phyloP scores from a whole-genome alignment of 768 basidiomycete species.

The Kwoniella dejecticola region DNA sequence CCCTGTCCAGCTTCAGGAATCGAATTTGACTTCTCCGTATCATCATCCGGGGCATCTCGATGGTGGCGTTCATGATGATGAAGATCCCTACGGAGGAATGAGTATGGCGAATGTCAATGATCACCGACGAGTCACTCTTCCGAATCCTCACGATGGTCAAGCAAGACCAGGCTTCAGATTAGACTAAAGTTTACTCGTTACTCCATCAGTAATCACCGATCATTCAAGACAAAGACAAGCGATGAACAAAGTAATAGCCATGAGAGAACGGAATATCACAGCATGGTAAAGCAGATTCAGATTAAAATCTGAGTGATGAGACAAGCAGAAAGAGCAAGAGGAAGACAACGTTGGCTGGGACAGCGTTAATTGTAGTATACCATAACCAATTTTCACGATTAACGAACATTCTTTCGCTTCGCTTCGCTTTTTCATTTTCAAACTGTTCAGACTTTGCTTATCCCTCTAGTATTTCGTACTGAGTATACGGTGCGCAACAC shows the following conservation, averaged over 20 bases:
- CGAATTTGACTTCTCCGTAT: background rate
- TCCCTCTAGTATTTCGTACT: too few species aligned
- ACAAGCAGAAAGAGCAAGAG: background rate
- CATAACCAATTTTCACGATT: too few species aligned
- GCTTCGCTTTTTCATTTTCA: too few species aligned
- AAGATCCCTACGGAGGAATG: conserved; percentile 15
- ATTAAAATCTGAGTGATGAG: background rate
- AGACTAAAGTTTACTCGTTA: background rate
- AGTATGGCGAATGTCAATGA: conserved; percentile 12
- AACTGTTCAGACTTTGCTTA: too few species aligned
- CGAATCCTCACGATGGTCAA: conserved; percentile 6
- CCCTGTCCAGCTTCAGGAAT: conserved; percentile 21
- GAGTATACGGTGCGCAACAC: too few species aligned
- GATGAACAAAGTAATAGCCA: background rate
- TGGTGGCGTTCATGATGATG: conserved; percentile 1
- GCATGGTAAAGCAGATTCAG: background rate
- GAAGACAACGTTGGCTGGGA: background rate
- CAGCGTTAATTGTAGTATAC: too few species aligned
- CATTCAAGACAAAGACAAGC: too few species aligned
- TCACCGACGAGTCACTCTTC: conserved; percentile 5
- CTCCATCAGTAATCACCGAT: too few species aligned
- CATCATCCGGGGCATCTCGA: background rate
- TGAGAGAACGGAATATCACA: background rate
- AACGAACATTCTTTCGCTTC: too few species aligned
- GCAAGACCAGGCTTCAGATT: conserved; percentile 7